Evolutionary conservation across 805 yeast species (phyloP).

Genomic region (Vanderwaltozyma verrucispora): DNA sequence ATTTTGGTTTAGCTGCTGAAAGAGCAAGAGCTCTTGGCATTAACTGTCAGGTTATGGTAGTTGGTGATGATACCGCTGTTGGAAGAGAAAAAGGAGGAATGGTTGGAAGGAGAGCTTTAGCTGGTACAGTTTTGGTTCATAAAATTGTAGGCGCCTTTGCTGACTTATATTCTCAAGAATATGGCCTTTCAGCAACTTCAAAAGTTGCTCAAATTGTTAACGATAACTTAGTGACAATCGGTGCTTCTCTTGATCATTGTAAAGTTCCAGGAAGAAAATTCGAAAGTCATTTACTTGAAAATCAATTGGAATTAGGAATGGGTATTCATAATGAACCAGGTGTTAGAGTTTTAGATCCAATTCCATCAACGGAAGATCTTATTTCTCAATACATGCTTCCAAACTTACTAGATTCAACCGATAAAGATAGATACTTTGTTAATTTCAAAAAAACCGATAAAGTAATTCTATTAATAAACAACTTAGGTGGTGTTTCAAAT

Average conservation of each 20-base stretch:
- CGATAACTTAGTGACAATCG: slow-evolving; percentile 68
- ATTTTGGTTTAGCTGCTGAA: slow-evolving; percentile 87
- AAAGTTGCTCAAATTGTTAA: slow-evolving; percentile 51
- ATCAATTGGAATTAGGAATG: slow-evolving; percentile 84
- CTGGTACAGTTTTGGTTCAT: slow-evolving; percentile 84
- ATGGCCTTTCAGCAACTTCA: slow-evolving; percentile 43
- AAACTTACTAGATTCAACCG: slow-evolving; percentile 50
- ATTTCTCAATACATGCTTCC: slow-evolving; percentile 47
- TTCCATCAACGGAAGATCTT: slow-evolving; percentile 61
- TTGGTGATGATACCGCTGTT: slow-evolving; percentile 90
- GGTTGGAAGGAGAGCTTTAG: slow-evolving; percentile 91
- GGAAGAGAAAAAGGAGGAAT: slow-evolving; percentile 82
- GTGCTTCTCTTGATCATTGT: slow-evolving; percentile 82
- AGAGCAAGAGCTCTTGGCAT: slow-evolving; percentile 72
- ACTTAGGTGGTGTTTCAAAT: slow-evolving; percentile 81
- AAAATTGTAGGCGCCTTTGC: slow-evolving; percentile 73
- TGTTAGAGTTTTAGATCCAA: slow-evolving; percentile 38
- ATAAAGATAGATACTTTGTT: slow-evolving; percentile 74
- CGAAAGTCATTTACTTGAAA: slow-evolving; percentile 40
- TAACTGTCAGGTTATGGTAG: slow-evolving; percentile 60
- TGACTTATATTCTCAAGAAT: slow-evolving; percentile 31
- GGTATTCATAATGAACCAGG: slow-evolving; percentile 97
- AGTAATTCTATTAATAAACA: slow-evolving; percentile 64
- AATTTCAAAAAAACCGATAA: slow-evolving; percentile 55
- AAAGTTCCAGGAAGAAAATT: slow-evolving; percentile 75